Base-by-base conservation (phyloP, 2,329 filamentous ascomycete species). In the Fusarium ramigenum region DNA sequence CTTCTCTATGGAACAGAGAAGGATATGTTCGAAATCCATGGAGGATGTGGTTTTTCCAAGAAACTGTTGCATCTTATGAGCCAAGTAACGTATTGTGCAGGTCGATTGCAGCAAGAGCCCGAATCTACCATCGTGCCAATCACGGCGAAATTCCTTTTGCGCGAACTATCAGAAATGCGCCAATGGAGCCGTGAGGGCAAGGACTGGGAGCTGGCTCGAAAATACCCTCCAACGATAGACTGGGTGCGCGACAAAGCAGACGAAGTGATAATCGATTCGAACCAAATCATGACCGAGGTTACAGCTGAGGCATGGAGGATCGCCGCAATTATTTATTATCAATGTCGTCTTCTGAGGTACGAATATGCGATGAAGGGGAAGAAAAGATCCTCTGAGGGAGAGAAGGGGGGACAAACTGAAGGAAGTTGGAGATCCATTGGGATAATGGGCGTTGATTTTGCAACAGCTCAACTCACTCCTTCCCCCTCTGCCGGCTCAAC, bases 291-390 rank as follows among this genome's bases (percentile, higher is more conserved):
- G 83, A 84, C 82, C 1, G 78, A 81, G 39, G 80, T 83, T 15
- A 84, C 83, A 9, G 83, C 83, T 2, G 83, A 84, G 68, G 81
- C 82, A 15, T 84, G 83, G 83, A 81, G 83, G 53, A 63, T 84
- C 42, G 80, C 82, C 9, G 81, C 78, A 9, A 79, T 84, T 12
- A 75, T 84, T 12, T 84, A 84, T 65, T 62, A 82, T 15, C 81
- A 83, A 60, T 84, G 82, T 44, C 81, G 83, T 28, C 78, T 83
- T 19, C 58, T 81, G 46, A 81, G 82, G 82, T 83, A 71, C n/a
- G 72, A 40, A 54, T 37, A 15, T 28, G 30, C 7, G 28, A 49
- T 47, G 43, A 42, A 47, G 56, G 25, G 19, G 12, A 40, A 28
- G 34, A 44, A 25, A 28, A n/a, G 39, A 15, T 23, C 28, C 28